A percentile compares a stretch with the other conserved stretches of the same genome.
These are phyloP conservation scores for Cucurbita pepo DNA, from an alignment of 306 rosid species.

Conservation along the genomic window DNA sequence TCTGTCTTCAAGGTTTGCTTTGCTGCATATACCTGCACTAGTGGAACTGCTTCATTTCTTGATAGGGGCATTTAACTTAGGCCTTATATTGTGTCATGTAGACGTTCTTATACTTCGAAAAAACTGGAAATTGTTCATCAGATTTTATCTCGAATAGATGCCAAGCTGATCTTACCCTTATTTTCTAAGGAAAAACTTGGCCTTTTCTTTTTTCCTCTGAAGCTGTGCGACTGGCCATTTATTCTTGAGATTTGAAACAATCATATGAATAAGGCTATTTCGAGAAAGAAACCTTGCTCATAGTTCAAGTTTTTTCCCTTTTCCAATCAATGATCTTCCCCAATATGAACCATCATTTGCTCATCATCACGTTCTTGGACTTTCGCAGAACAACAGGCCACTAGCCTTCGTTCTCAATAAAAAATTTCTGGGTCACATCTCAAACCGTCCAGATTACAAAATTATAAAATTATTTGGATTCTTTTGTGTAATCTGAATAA, in stretches of 20 bases:
- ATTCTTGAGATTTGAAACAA: background rate
- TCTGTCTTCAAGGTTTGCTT: background rate
- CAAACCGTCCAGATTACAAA: background rate
- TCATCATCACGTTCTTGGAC: background rate
- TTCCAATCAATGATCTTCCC: background rate
- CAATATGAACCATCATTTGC: background rate
- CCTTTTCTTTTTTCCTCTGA: background rate
- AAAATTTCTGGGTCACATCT: background rate
- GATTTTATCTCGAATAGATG: background rate
- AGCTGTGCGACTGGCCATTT: background rate
- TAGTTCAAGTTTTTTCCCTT: background rate
- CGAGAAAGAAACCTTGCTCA: background rate
- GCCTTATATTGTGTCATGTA: constrained; percentile 1
- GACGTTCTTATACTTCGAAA: background rate
- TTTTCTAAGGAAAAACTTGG: background rate
- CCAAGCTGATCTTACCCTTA: background rate
- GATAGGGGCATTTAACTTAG: background rate
- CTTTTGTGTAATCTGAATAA: background rate
- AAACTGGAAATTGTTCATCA: background rate
- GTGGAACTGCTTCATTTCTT: constrained; percentile 4
- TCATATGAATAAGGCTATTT: background rate
- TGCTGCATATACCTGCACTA: background rate
- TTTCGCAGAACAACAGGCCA: background rate
- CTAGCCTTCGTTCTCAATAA: background rate
- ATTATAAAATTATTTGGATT: background rate